Conservation (phyloP, 352 stramenopile species). For the Globisporangium okanoganense region DNA sequence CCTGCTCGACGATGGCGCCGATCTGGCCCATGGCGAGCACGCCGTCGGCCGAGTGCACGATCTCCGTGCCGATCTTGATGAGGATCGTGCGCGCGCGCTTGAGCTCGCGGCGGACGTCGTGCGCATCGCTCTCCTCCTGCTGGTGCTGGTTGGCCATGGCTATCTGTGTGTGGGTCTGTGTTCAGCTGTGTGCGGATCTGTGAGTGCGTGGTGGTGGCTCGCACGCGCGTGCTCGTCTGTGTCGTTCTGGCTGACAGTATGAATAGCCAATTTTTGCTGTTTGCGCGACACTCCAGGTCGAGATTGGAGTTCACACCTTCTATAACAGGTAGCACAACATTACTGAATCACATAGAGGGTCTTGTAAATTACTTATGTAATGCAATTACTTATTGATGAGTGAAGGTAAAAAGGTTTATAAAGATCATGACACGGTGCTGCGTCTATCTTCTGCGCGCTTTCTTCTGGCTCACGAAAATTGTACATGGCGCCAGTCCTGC, state of each 20-base stretch:
- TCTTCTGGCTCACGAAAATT: constrained; percentile 7
- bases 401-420: background rate
- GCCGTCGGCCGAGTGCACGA: constrained; percentile 75
- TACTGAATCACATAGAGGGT: background rate
- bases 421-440: background rate
- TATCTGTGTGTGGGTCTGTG: background rate
- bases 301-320: background rate
- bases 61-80: constrained; percentile 85
- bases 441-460: constrained; percentile 6
- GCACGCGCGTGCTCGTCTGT: background rate
- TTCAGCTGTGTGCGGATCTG: background rate
- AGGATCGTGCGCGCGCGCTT: constrained; percentile 68
- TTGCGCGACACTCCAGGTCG: background rate
- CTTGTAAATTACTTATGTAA: no score
- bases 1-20: constrained; percentile 77
- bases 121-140: constrained; percentile 2
- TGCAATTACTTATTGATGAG: no score
- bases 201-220: background rate
- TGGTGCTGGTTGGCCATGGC: constrained; percentile 4
- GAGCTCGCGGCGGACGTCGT: constrained; percentile 32
- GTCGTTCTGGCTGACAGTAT: background rate
- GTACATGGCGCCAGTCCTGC: no score
- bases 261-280: no score
- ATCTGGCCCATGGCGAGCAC: constrained; percentile 83
- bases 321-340: background rate